Percentiles rank a stretch among this genome's conserved stretches.
Evolutionary conservation across 2,329 filamentous ascomycete genomes (phyloP).

Genomic region (Aureobasidium melanogenum): DNA sequence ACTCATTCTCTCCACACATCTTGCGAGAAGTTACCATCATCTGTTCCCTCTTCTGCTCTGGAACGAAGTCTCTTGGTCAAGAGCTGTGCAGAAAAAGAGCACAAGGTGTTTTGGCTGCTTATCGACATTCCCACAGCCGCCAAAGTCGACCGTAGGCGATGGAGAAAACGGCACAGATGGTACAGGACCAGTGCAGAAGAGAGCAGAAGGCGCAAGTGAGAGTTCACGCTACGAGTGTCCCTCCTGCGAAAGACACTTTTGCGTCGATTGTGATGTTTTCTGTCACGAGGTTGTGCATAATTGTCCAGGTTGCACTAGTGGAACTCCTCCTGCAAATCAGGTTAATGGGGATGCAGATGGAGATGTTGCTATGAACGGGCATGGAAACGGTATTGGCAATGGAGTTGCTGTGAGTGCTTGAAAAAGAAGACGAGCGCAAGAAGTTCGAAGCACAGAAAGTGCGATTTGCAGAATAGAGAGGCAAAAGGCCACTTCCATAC

Average conservation of each 20-base stretch:
- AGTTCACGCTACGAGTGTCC: constrained; percentile 82
- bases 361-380: neutral
- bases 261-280: constrained; percentile 95
- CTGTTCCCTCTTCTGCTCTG: constrained; percentile 85
- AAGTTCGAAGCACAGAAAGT: no score
- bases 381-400: no score
- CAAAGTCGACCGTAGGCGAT: neutral
- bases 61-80: constrained; percentile 77
- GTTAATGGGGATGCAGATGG: neutral
- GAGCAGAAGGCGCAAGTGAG: constrained; percentile 57
- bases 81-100: constrained; percentile 43
- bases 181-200: constrained; percentile 12
- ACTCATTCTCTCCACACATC: constrained; percentile 85
- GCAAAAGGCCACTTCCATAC: no score
- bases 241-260: constrained; percentile 84
- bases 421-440: no score
- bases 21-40: constrained; percentile 89
- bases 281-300: constrained; percentile 92
- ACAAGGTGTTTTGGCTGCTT: constrained; percentile 71
- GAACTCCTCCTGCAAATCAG: neutral
- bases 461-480: no score
- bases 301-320: constrained; percentile 74
- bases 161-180: constrained; percentile 14
- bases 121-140: constrained; percentile 52
- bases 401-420: no score